Base-by-base conservation (phyloP, 768 basidiomycete genomes). In the Paxillus ammoniavirescens region DNA sequence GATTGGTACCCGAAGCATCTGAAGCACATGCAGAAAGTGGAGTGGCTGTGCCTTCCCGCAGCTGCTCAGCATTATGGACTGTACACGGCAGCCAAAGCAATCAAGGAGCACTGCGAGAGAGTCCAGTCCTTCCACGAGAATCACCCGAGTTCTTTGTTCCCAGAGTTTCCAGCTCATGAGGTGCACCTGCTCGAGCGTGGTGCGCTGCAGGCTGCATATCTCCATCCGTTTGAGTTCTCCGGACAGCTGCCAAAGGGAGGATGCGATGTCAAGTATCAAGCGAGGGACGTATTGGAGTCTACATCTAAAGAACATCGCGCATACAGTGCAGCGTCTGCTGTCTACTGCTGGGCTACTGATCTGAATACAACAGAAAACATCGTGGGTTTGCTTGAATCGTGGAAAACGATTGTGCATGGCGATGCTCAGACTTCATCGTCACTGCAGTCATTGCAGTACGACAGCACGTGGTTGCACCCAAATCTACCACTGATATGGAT, bases 1-100 rank as follows among this genome's bases (percentile, higher is more conserved):
- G 45, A 47, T 3, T 81, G 70, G 59, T 74, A 78, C 58, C 77
- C 79, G 0, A 5, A 21, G 8, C 67, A 75, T 37, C 60, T 72
- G 14, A 56, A 35, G 8, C 60, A 56, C 17, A 81, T 80, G 77
- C 73, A 80, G 55, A 66, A 56, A 2, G 70, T 78, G 0, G 28
- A 62, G 4, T 61, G 77, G 78, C 50, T 18, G 18, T 14, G 49
- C 14, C 54, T 64, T 49, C 49, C 59, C 5, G 15, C 62, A 2
- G 47, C 56, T 26, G 57, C 71, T 2, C 76, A 77, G 43, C 69
- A 74, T 49, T 58, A 65, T 46, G 64, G 52, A 4, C 60, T 76
- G 44, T 57, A 63, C 30, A 5, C 52, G 13, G 52, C 58, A 15
- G 58, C 63, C 4, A 56, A 61, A 13, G 61, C 52, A 10, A 75